Base-by-base conservation (phyloP, 176 grass and related monocot species). In the Phoenix dactylifera region DNA sequence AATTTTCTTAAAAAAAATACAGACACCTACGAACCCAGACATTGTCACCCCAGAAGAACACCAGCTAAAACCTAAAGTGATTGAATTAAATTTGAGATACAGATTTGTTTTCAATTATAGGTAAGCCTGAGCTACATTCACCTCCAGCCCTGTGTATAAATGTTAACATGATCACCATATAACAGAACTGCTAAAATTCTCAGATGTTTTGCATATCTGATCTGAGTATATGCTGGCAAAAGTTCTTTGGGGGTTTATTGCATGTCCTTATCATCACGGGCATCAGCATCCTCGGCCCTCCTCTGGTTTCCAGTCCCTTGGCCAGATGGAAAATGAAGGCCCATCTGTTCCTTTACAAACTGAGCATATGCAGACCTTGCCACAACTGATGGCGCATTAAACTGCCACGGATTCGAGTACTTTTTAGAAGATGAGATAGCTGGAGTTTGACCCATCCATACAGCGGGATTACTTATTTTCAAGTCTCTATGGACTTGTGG, bases 231-330 rank as follows among this genome's bases (percentile, higher is more conserved):
- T 44, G 35, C 35, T 44, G 10, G 35, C 35, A 44, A 2, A 44
- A 44, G 9, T 44, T 44, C 35, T 44, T 44, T 14, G 9, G 35
- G 10, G 35, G 3, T 19, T 32, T 18, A 60, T n/a, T 60, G 28
- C 58, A 14, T 16, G 3, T 39, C 58, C 58, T 39, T 60, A 15
- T 35, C 29, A 60, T 17, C 9, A 7, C 29, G 16, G 25, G 16
- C 77, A 22, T 89, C 77, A 20, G 75, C 60, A 49, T 77, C 66
- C 68, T 86, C 72, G 6, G 49, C 79, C 48, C 76, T 65, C 52
- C 51, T 86, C 58, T 62, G 82, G 58, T 83, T 91, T 7, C 88
- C 83, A 64, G 76, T 51, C 12, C 75, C 76, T 58, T 84, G 69
- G 4, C 54, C 78, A 67, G 87, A 54, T 49, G 72, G 65, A 63